These are phyloP conservation scores for Naganishia vishniacii DNA, from an alignment of 768 basidiomycete genomes.

Conservation along the genomic window DNA sequence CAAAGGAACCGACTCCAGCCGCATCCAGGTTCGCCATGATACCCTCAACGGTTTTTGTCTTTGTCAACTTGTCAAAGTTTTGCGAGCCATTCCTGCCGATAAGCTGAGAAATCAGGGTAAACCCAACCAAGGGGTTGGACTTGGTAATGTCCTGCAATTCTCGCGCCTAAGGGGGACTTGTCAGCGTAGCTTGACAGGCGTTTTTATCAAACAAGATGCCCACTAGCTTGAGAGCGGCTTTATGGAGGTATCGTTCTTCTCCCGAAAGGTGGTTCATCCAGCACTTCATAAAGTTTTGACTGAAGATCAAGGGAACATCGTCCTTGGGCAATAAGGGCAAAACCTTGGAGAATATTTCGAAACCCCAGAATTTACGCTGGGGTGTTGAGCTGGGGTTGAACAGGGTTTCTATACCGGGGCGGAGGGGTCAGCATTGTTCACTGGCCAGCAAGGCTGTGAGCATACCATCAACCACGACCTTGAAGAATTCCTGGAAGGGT, in stretches of 20 bases:
- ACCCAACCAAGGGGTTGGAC: slow-evolving; percentile 70
- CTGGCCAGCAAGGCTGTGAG: not conserved
- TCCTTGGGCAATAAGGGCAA: slow-evolving; percentile 61
- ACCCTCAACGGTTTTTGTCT: slow-evolving; percentile 83
- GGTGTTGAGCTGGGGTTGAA: slow-evolving; percentile 77
- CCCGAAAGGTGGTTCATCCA: slow-evolving; percentile 95
- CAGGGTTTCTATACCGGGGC: slow-evolving; percentile 61
- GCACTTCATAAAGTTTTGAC: slow-evolving; percentile 87
- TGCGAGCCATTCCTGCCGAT: slow-evolving; percentile 74
- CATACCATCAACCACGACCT: slow-evolving; percentile 82
- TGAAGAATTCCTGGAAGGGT: slow-evolving; percentile 84
- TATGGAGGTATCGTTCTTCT: slow-evolving; percentile 80
- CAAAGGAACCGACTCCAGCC: slow-evolving; percentile 57
- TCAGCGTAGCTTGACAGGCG: not conserved
- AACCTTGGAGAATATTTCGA: slow-evolving; percentile 78
- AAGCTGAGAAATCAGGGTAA: slow-evolving; percentile 75
- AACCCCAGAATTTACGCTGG: slow-evolving; percentile 93
- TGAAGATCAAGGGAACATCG: slow-evolving; percentile 80
- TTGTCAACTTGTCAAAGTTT: slow-evolving; percentile 86
- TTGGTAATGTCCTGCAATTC: slow-evolving; percentile 71
- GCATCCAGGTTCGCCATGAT: slow-evolving; percentile 69
- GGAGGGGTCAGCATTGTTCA: not conserved
- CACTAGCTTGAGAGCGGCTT: slow-evolving; percentile 77
- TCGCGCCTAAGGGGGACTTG: slow-evolving; percentile 55
- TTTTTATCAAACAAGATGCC: slow-evolving; percentile 42